Base-by-base conservation (phyloP, 1,139 yeast species). In the Candida albicans region DNA sequence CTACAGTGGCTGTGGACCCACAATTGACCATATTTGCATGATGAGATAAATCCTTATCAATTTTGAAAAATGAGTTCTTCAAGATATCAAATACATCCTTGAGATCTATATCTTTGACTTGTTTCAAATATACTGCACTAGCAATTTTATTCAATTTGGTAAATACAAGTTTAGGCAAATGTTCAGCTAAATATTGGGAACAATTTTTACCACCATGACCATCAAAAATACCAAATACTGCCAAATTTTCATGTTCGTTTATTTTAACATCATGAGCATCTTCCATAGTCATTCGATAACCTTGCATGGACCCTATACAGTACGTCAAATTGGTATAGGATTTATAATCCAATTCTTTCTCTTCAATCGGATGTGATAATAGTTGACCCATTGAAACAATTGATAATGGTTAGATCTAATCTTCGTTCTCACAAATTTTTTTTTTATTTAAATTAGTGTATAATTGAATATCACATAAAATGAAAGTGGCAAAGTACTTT, bases 121-220 rank as follows among this genome's bases (percentile, higher is more conserved):
- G 12, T 22, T 34, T 32, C 45, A 42, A 7, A 50, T 39, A 38
- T 47, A 14, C 10, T 32, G 37, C 22, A 14, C 26, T 25, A 8
- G 28, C n/a, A 35, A 36, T 49, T 37, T 40, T 28, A 13, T 59
- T 58, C 31, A 75, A 48, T 12, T 55, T 53, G 25, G 57, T 56
- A 47, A 73, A 61, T 10, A 77, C 60, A 18, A 54, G 48, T 25
- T 57, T 55, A 2, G 74, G 71, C 12, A 81, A 65, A 25, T 62
- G 63, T n/a, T 71, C 71, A 35, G 81, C 70, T 3, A 85, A 65
- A 52, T 68, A 78, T 35, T 73, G 73, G 1, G 91, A 82, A 33
- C 87, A 75, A 28, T 73, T 72, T 12, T 75, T 70, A 14, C 91
- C 91, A 2, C 95, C 95, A 59, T 86, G 95, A 3, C 95, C 95